These are phyloP conservation scores for Eucalyptus melliodora DNA, from an alignment of 345 rosid species.

Conservation along the genomic window DNA sequence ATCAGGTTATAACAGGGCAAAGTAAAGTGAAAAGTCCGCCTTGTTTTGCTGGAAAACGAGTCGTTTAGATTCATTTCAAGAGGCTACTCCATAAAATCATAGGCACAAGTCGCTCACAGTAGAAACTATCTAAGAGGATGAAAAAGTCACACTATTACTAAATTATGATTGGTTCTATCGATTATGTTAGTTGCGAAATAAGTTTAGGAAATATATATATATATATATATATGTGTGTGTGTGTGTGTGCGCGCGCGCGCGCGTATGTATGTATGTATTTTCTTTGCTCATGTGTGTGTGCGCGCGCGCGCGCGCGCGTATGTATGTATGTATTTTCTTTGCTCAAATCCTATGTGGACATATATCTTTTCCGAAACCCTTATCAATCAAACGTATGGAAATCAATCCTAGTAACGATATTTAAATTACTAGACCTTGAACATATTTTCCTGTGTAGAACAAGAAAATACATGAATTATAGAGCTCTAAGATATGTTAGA, in stretches of 20 bases:
- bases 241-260: no score
- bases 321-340: no score
- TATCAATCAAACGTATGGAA: neutral
- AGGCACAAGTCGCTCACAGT: neutral
- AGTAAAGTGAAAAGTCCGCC: neutral
- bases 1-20: neutral
- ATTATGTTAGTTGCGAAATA: fast-evolving
- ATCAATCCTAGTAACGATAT: neutral
- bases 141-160: neutral
- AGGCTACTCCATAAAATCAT: neutral
- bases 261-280: no score
- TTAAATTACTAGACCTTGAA: neutral
- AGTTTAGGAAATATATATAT: no score
- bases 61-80: neutral
- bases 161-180: neutral
- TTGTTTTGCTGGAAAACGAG: neutral
- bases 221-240: no score
- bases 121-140: neutral
- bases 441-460: neutral
- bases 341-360: fast-evolving
- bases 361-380: neutral
- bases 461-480: neutral
- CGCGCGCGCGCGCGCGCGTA: no score
- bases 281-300: no score
- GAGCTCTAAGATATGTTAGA: fast-evolving